phyloP scores from a whole-genome alignment of 441 rosid genomes.

The Pelargonium fulgidum region DNA sequence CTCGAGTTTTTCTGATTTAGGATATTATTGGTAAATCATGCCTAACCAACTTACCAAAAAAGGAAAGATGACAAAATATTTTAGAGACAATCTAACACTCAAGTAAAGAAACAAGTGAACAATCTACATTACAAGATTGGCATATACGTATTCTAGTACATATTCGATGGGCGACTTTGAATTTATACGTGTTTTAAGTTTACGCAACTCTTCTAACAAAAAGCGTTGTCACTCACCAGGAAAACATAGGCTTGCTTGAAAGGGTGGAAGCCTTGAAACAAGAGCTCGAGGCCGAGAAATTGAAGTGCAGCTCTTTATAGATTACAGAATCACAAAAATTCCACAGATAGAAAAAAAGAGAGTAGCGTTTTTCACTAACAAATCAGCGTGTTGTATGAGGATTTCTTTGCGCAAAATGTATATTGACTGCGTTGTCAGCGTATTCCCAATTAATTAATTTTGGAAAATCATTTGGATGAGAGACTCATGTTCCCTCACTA shows the following conservation, averaged over 20 bases:
- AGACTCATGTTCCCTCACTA: too few species aligned
- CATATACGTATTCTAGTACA: too few species aligned
- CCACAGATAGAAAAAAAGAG: background rate
- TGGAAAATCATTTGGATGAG: background rate
- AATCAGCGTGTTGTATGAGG: slow-evolving; percentile 7
- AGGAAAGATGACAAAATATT: too few species aligned
- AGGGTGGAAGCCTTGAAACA: slow-evolving; percentile 46
- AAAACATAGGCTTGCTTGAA: slow-evolving; percentile 48
- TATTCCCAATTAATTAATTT: too few species aligned
- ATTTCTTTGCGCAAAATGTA: background rate
- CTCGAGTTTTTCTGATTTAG: too few species aligned
- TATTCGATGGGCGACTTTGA: background rate
- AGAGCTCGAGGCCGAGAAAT: slow-evolving; percentile 45
- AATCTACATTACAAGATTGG: too few species aligned
- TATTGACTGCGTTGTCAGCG: too few species aligned
- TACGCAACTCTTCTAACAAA: slow-evolving; percentile 2
- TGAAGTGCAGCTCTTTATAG: slow-evolving; percentile 38
- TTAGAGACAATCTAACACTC: too few species aligned
- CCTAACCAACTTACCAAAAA: too few species aligned
- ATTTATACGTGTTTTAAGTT: background rate
- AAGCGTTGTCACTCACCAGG: slow-evolving; percentile 33
- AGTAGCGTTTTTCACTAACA: background rate
- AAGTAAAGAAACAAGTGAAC: too few species aligned
- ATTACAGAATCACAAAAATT: slow-evolving; percentile 6
- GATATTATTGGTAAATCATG: too few species aligned